Evolutionary conservation across 306 rosid genomes (phyloP), one percentile per base, ranked within the genome.

Genomic region (Pyrus communis): DNA sequence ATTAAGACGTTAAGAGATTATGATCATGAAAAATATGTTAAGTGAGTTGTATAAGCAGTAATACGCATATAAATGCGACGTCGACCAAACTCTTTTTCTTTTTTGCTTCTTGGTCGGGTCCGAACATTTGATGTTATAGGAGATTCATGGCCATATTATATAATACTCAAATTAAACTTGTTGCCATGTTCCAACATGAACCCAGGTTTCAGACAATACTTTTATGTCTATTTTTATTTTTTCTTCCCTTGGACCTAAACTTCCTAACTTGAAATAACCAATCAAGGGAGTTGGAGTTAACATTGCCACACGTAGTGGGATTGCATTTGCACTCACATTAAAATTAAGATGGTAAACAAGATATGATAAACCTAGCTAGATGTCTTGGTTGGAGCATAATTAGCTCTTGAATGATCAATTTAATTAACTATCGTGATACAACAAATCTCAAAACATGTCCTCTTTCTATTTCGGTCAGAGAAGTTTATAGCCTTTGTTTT

Each of bases 131-230:
- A 9, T 30, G 46, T 11, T 10, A 27, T 25, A 49, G 75, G 46
- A 30, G 83, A 83, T 67, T n/a, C n/a, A 38, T 71, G 66, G 35
- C 10, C 38, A 33, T 67, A 19, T n/a, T 55, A 28, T 51, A 30
- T 63, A 51, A 45, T 62, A 60, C 79, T 49, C 62, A 52, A 22
- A 54, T n/a, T 33, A n/a, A 52, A 19, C 14, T 33, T 14, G 51
- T 64, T 71, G 55, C 65, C 51, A 73, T 73, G 73, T 77, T 82
- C 75, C 70, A 73, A 68, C 25, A 73, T 60, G 73, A 52, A 73
- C 27, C 58, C 57, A 61, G 45, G 73, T 35, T 72, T 66, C 76
- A 69, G 61, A 60, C 79, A 81, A 25, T 22, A 11, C 13, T 60
- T 63, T 7, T 18, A 31, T 9, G 33, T 65, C 11, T 19, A 31